Percentiles rank a stretch among this genome's conserved stretches.
These are phyloP conservation scores for Priceomyces carsonii DNA, from an alignment of 805 yeast genomes.

Conservation along the genomic window DNA sequence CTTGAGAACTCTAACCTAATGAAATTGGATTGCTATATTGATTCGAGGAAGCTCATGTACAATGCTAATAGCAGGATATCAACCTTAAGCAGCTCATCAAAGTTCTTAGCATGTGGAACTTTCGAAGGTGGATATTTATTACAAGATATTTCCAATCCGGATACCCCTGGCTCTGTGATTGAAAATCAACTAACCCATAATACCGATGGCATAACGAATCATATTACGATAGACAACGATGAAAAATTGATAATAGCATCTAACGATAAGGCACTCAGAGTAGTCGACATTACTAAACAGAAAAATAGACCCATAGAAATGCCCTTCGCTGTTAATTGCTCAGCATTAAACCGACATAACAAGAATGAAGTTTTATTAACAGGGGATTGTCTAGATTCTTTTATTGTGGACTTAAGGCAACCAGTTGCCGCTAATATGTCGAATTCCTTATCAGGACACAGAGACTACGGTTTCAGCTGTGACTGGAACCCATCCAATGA, in stretches of 20 bases:
- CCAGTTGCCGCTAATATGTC: conserved; percentile 13
- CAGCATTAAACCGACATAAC: conserved; percentile 41
- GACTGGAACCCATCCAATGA: conserved; percentile 53
- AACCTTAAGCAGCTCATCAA: conserved; percentile 45
- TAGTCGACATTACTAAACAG: conserved; percentile 34
- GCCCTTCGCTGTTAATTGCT: conserved; percentile 54
- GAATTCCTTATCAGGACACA: conserved; percentile 42
- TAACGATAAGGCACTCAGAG: conserved; percentile 48
- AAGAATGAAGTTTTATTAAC: conserved; percentile 44
- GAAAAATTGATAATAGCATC: conserved; percentile 46
- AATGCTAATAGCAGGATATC: conserved; percentile 46
- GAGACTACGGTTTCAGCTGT: conserved; percentile 59
- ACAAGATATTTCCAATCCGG: conserved; percentile 31
- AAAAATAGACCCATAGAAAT: conserved; percentile 16
- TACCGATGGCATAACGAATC: conserved; percentile 54
- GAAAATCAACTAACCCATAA: conserved; percentile 43
- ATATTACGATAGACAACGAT: conserved; percentile 35
- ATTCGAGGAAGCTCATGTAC: conserved; percentile 27
- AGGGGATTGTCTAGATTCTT: conserved; percentile 49
- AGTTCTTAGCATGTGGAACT: conserved; percentile 51
- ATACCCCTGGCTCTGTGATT: conserved; percentile 19
- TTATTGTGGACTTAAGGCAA: conserved; percentile 46
- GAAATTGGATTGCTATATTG: conserved; percentile 41
- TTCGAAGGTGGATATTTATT: conserved; percentile 51
- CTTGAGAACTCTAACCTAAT: conserved; percentile 15